Percentiles rank a stretch among this genome's conserved stretches.
phyloP scores from a whole-genome alignment of 2,329 filamentous ascomycete species.

The Diaporthe sp. region DNA sequence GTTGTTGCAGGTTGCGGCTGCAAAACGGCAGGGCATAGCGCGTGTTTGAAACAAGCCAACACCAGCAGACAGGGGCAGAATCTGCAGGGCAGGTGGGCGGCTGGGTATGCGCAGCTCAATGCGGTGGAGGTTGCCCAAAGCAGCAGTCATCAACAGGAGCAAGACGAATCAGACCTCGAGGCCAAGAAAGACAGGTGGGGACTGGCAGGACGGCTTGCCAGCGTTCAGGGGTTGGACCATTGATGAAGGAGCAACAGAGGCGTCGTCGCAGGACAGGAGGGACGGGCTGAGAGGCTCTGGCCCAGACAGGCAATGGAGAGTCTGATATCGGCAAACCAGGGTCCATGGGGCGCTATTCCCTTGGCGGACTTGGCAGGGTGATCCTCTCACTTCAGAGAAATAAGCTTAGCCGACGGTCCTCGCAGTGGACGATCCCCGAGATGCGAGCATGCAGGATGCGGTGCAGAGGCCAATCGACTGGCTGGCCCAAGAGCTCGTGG shows the following conservation, averaged over 20 bases:
- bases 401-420: constrained; percentile 33
- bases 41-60: constrained; percentile 39
- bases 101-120: constrained; percentile 32
- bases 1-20: constrained; percentile 28
- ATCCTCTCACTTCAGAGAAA: constrained; percentile 38
- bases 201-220: constrained; percentile 10
- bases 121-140: constrained; percentile 18
- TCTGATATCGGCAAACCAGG: constrained; percentile 24
- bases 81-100: constrained; percentile 31
- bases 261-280: constrained; percentile 8
- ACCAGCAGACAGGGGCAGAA: constrained; percentile 21
- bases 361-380: constrained; percentile 36
- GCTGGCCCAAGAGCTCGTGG: not conserved
- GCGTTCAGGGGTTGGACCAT: constrained; percentile 2
- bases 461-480: constrained; percentile 11
- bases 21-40: constrained; percentile 31
- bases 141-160: constrained; percentile 11
- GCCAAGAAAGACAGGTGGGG: not conserved
- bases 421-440: constrained; percentile 28
- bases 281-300: constrained; percentile 12
- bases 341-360: constrained; percentile 14
- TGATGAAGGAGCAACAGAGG: constrained; percentile 24
- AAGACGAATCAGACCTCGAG: constrained; percentile 16
- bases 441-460: constrained; percentile 8
- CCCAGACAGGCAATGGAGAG: constrained; percentile 3